Evolutionary conservation across 352 stramenopile genomes (phyloP).

Genomic region (Phytophthora lateralis): DNA sequence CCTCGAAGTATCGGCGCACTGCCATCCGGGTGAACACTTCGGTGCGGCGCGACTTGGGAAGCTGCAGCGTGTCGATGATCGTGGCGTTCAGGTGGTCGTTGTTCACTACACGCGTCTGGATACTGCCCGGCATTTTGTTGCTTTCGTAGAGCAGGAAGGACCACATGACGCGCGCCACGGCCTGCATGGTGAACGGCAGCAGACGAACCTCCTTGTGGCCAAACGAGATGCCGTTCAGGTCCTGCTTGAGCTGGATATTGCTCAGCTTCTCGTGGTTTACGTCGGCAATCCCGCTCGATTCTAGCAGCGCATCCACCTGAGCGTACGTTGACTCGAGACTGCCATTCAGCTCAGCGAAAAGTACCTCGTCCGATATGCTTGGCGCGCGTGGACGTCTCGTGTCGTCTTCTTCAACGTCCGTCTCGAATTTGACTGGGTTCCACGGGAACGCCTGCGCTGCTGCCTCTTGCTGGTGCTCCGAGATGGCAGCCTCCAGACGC

Average conservation of each 20-base stretch:
- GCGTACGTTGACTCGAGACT: slow-evolving; percentile 35
- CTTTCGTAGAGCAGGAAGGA: slow-evolving; percentile 24
- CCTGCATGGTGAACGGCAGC: slow-evolving; percentile 34
- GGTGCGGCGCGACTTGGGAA: slow-evolving; percentile 31
- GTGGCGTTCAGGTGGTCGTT: slow-evolving; percentile 41
- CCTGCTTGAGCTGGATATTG: slow-evolving; percentile 28
- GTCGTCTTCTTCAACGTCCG: slow-evolving; percentile 1
- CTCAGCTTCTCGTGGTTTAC: slow-evolving; percentile 15
- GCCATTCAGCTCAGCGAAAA: slow-evolving; percentile 36
- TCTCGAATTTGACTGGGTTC: slow-evolving; percentile 19
- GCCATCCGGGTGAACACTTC: slow-evolving; percentile 31
- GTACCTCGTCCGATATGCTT: slow-evolving; percentile 31
- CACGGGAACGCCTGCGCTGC: slow-evolving; percentile 18
- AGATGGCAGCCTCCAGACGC: slow-evolving; percentile 28
- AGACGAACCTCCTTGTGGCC: slow-evolving; percentile 30
- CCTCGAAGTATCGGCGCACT: slow-evolving; percentile 34
- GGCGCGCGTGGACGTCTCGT: slow-evolving; percentile 16
- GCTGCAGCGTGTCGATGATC: slow-evolving; percentile 36
- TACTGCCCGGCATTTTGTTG: slow-evolving; percentile 7
- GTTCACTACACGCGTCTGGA: slow-evolving; percentile 24
- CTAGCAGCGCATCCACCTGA: slow-evolving; percentile 23
- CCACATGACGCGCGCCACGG: slow-evolving; percentile 34
- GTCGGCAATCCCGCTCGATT: slow-evolving; percentile 18
- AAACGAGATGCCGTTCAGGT: slow-evolving; percentile 29
- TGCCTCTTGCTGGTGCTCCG: slow-evolving; percentile 22